A percentile compares a stretch with the other conserved stretches of the same genome.
phyloP scores from a whole-genome alignment of 2,329 filamentous ascomycete species.

The Iodosphaeria phyllophila region DNA sequence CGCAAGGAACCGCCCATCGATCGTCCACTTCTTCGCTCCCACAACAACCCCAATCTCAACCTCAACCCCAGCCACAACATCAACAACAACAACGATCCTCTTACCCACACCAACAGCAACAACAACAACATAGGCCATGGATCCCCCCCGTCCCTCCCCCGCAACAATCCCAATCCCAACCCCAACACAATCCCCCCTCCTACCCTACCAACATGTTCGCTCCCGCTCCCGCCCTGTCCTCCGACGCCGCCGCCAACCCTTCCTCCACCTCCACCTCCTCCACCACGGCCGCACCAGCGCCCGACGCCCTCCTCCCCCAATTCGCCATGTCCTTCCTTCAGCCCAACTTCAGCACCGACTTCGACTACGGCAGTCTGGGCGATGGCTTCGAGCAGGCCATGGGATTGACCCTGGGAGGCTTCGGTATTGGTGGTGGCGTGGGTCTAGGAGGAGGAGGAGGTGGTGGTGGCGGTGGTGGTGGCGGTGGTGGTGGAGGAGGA shows the following conservation, averaged over 20 bases:
- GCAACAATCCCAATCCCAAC: conserved; percentile 1
- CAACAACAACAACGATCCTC: too few species aligned
- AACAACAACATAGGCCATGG: too few species aligned
- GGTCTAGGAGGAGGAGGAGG: too few species aligned
- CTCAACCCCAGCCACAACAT: too few species aligned
- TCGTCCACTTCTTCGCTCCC: not conserved
- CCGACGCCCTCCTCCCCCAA: conserved; percentile 1
- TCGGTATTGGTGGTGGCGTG: conserved; percentile 12
- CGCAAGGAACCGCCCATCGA: conserved; percentile 3
- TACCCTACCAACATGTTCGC: conserved; percentile 23
- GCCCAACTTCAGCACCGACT: conserved; percentile 11
- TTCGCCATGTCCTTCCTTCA: conserved; percentile 12
- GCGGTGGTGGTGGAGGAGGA: too few species aligned
- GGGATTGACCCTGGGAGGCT: conserved; percentile 20
- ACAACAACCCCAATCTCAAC: too few species aligned
- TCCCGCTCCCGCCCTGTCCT: conserved; percentile 4
- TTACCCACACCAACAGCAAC: too few species aligned
- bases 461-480: too few species aligned
- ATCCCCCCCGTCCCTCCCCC: too few species aligned
- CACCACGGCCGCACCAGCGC: not conserved
- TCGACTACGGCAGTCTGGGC: conserved; percentile 17
- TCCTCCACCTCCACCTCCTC: conserved; percentile 5
- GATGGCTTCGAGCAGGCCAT: conserved; percentile 24
- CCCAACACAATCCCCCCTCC: conserved; percentile 12
- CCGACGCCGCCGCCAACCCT: not conserved